Evolutionary conservation across 1,284 basidiomycete genomes (phyloP), one percentile per base, ranked within the genome.

Genomic region (Pseudozyma pruni): DNA sequence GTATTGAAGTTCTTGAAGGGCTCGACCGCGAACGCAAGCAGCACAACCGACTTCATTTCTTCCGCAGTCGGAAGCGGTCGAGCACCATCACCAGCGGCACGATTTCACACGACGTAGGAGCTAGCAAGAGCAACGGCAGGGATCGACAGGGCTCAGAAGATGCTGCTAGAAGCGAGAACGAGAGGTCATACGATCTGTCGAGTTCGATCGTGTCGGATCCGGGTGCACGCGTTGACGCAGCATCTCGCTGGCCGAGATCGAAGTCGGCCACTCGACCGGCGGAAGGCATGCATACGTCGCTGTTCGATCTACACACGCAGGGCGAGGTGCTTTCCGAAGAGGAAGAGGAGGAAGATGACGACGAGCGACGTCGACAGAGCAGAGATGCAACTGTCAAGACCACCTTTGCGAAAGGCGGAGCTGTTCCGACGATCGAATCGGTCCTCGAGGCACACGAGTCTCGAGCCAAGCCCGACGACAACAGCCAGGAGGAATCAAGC

Each of bases 1-100:
- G 75, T 25, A 78, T 78, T 17, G 74, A 78, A 40, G 54, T 78
- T n/a, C 47, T 78, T 8, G 72, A 76, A 29, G 59, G 58, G 2
- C 42, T 77, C 13, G 73, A 77, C 46, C 50, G 54, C 17, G 39
- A 72, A 37, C 50, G 72, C 22, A 46, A 41, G 32, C 52, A 64
- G 33, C 35, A 56, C 7, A 31, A 35, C 29, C 48, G 49, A 33
- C 17, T 55, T 13, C 39, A 34, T 10, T 49, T 61, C 20, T 57
- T 74, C 49, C 44, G 60, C 5, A 19, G 35, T 3, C 58, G 72
- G 5, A 54, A 37, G 35, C 56, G 59, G 5, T 64, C 67, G 10
- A 50, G 49, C 29, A 71, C 61, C 8, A n/a, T 67, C 23, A 52
- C 55, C 4, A 50, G 31, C 22, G 31, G 16, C 16, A 9, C 17